Percentiles rank a stretch among this genome's conserved stretches.
Evolutionary conservation across 352 stramenopile genomes (phyloP).

Genomic region (Phytophthora sp.): DNA sequence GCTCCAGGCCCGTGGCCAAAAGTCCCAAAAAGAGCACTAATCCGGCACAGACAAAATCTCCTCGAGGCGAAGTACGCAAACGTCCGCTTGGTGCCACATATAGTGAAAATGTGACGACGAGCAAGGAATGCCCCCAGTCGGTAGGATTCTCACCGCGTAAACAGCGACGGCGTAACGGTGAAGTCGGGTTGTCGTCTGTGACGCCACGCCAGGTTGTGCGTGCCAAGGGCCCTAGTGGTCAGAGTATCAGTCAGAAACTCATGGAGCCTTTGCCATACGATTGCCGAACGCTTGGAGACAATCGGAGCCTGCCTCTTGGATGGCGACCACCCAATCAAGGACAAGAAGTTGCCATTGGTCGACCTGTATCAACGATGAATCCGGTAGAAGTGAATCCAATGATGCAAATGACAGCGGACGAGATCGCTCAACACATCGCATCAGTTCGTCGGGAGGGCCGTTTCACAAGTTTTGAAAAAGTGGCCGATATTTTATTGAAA

Average conservation of each 20-base stretch:
- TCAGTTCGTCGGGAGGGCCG: slow-evolving; percentile 68
- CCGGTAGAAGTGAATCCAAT: slow-evolving; percentile 58
- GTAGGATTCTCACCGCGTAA: slow-evolving; percentile 48
- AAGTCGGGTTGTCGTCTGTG: slow-evolving; percentile 31
- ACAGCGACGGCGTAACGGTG: slow-evolving; percentile 40
- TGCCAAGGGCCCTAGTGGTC: slow-evolving; percentile 31
- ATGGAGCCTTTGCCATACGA: slow-evolving; percentile 43
- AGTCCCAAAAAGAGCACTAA: slow-evolving; percentile 41
- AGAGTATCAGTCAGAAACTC: slow-evolving; percentile 45
- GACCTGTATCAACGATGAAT: background rate
- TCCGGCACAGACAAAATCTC: slow-evolving; percentile 32
- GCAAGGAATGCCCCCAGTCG: slow-evolving; percentile 16
- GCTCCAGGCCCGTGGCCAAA: slow-evolving; percentile 16
- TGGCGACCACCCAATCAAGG: slow-evolving; percentile 31
- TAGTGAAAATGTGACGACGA: slow-evolving; percentile 11
- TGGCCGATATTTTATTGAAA: slow-evolving; percentile 69
- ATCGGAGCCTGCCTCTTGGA: slow-evolving; percentile 60
- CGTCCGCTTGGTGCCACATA: slow-evolving; percentile 20
- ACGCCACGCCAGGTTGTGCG: slow-evolving; percentile 38
- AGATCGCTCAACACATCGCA: slow-evolving; percentile 70
- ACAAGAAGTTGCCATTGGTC: background rate
- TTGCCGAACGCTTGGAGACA: slow-evolving; percentile 48
- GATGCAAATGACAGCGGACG: slow-evolving; percentile 58
- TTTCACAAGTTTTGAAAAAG: slow-evolving; percentile 68
- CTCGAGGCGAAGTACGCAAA: slow-evolving; percentile 33